These are phyloP conservation scores for Euphorbia lathyris DNA, from an alignment of 345 rosid species.

Conservation along the genomic window DNA sequence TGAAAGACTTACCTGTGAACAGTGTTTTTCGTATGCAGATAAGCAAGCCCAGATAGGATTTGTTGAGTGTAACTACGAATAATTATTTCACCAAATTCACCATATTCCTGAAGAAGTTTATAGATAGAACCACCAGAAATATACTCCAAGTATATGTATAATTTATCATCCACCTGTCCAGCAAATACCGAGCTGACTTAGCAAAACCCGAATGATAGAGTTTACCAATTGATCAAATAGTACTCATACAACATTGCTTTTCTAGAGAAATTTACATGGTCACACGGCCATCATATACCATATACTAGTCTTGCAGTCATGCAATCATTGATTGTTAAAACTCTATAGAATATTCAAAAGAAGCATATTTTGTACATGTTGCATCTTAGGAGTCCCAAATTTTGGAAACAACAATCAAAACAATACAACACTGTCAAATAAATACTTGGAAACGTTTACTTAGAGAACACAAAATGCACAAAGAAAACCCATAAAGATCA, in stretches of 20 bases:
- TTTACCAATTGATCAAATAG: not conserved
- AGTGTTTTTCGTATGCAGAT: constrained; percentile 58
- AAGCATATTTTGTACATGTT: not conserved
- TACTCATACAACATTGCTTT: not conserved
- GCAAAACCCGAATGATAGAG: not conserved
- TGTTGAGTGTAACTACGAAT: constrained; percentile 76
- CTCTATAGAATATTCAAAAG: constrained; percentile 1
- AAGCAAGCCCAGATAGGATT: constrained; percentile 72
- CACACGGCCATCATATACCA: not conserved
- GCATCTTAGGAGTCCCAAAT: not conserved
- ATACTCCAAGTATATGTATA: constrained; percentile 73
- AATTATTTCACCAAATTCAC: constrained; percentile 58
- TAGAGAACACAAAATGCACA: not conserved
- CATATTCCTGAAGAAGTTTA: constrained; percentile 77
- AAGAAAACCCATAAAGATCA: not conserved
- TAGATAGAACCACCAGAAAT: constrained; percentile 81
- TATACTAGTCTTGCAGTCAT: not conserved
- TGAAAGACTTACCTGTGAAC: constrained; percentile 54
- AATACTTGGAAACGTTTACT: not conserved
- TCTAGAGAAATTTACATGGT: not conserved
- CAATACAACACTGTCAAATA: not conserved
- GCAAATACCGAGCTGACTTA: not conserved
- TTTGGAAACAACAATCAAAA: not conserved
- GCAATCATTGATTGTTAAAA: not conserved
- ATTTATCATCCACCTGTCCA: constrained; percentile 55